phyloP scores from a whole-genome alignment of 352 stramenopile genomes.

The Phytophthora meadii region DNA sequence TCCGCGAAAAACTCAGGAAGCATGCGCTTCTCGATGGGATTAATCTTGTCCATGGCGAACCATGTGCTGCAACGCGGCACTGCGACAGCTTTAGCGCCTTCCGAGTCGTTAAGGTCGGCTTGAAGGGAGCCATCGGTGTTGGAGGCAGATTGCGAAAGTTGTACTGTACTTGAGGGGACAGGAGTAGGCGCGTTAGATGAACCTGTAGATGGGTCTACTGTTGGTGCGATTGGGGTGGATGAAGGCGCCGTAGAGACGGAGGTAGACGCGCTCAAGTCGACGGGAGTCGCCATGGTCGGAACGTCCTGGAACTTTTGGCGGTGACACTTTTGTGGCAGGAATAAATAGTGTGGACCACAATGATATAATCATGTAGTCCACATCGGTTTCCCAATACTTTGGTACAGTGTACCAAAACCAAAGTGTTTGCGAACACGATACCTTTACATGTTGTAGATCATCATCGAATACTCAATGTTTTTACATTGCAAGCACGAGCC shows the following conservation, averaged over 20 bases:
- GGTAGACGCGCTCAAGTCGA: constrained; percentile 10
- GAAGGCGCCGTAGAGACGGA: background rate
- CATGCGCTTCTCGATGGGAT: constrained; percentile 84
- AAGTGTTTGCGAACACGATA: too few species aligned
- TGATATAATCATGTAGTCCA: too few species aligned
- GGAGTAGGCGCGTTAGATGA: background rate
- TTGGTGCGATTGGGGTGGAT: background rate
- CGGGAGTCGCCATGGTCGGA: constrained; percentile 10
- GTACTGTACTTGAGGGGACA: background rate
- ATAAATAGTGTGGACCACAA: constrained; percentile 7
- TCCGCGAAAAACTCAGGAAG: constrained; percentile 81
- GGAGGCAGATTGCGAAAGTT: constrained; percentile 9
- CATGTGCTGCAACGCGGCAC: constrained; percentile 79
- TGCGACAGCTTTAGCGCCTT: constrained; percentile 43
- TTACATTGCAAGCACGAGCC: too few species aligned
- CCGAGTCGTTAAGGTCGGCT: constrained; percentile 34
- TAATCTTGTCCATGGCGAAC: constrained; percentile 83
- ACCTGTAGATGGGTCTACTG: background rate
- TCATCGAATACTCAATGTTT: too few species aligned
- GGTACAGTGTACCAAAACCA: too few species aligned
- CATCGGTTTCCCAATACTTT: too few species aligned
- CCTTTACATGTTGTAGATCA: too few species aligned
- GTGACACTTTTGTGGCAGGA: background rate
- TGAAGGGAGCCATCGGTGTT: constrained; percentile 15
- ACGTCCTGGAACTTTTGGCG: background rate